These are phyloP conservation scores for Zasmidium cellare DNA, from an alignment of 2,329 filamentous ascomycete species.

Conservation along the genomic window DNA sequence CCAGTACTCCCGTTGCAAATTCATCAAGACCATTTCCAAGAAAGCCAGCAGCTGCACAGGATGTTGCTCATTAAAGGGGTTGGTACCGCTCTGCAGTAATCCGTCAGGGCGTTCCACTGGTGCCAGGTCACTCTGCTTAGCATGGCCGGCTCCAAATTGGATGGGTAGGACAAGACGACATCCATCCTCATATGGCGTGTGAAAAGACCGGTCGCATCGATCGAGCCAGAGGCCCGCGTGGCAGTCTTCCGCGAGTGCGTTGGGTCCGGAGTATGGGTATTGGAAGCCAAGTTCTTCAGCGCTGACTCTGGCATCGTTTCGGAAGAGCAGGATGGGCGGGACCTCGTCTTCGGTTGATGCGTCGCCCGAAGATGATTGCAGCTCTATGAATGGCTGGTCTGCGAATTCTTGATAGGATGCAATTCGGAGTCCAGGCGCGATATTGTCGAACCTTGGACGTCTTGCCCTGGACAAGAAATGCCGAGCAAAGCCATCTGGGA, in stretches of 20 bases:
- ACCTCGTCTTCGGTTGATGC: neutral
- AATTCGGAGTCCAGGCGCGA: slow-evolving; percentile 13
- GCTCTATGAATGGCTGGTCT: neutral
- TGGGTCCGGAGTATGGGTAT: neutral
- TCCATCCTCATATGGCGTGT: neutral
- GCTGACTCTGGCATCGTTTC: slow-evolving; percentile 2
- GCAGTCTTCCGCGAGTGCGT: neutral
- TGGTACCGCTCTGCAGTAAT: slow-evolving; percentile 15
- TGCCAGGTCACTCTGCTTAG: slow-evolving; percentile 10
- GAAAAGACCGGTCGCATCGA: neutral
- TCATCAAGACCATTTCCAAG: slow-evolving; percentile 11
- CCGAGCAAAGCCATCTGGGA: slow-evolving; percentile 13
- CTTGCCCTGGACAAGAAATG: slow-evolving; percentile 11
- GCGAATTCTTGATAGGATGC: slow-evolving; percentile 1
- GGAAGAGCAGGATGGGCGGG: slow-evolving; percentile 20
- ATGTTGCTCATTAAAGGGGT: slow-evolving; percentile 15
- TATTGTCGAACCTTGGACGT: slow-evolving; percentile 10
- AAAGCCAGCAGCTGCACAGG: slow-evolving; percentile 10
- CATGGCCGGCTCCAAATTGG: neutral
- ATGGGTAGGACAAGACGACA: neutral
- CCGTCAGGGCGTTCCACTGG: slow-evolving; percentile 1
- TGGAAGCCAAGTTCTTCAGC: neutral
- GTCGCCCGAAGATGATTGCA: neutral
- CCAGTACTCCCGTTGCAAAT: slow-evolving; percentile 13
- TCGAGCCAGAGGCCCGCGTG: neutral